Base-by-base conservation (phyloP, 2,329 filamentous ascomycete genomes). In the Falciphora oryzae region DNA sequence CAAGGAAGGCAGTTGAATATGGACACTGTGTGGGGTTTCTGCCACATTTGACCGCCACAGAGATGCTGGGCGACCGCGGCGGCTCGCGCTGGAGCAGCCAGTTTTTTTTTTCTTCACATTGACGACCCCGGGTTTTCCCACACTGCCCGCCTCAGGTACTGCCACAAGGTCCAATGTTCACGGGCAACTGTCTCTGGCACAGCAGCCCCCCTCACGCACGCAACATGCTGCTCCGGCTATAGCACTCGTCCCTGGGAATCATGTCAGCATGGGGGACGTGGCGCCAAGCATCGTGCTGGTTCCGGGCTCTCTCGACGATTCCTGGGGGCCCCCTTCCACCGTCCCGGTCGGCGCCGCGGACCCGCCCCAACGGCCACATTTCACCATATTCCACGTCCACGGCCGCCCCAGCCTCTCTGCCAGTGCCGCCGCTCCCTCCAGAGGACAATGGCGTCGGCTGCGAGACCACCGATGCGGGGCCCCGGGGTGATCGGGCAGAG, bases 221-320 rank as follows among this genome's bases (percentile, higher is more conserved):
- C 58, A 58, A 38, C 25, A 62, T 57, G 59, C 10, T 81, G 78
- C 68, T 65, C 71, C 70, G 65, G 65, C 73, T 70, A 78, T 80
- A 76, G 76, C 72, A 70, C 76, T 81, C 81, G 79, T 79, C 75
- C 73, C 74, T 78, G 73, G 77, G 78, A 75, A 76, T 78, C 76
- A 76, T 74, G 69, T 74, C 75, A 71, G 66, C 74, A 73, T 78
- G 77, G 78, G 77, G 78, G 75, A 75, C 74, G 71, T 73, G 74
- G 72, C 71, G 72, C 68, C 75, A 71, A 68, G 72, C 69, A 68
- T 63, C 31, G n/a, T 27, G 61, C 44, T 70, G 70, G 69, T 57
- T 63, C 62, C 64, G 63, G 64, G 63, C 68, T 67, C 65, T 70
- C 67, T 69, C 68, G 65, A 65, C 69, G 68, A 68, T 72, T 70